These are phyloP conservation scores for Galerina marginata DNA, from an alignment of 768 basidiomycete genomes.

Conservation along the genomic window DNA sequence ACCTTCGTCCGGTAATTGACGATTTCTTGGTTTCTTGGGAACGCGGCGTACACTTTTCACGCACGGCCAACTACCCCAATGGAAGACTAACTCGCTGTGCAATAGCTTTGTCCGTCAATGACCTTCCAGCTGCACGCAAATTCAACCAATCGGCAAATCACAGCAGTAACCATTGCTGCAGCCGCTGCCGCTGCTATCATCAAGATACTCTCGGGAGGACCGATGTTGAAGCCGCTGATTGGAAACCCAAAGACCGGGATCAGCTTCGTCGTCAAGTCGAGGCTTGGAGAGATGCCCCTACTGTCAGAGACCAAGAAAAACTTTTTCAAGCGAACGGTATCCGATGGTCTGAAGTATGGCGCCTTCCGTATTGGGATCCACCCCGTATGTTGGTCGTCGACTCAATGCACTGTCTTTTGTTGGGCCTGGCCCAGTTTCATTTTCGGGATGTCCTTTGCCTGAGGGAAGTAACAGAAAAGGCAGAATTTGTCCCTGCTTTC, in stretches of 20 bases:
- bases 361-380: conserved; percentile 23
- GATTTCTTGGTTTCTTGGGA: conserved; percentile 23
- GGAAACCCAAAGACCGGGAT: background rate
- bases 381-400: conserved; percentile 22
- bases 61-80: conserved; percentile 9
- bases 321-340: background rate
- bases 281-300: background rate
- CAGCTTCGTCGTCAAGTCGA: background rate
- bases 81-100: conserved; percentile 6
- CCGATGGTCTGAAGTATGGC: conserved; percentile 21
- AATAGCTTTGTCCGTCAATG: conserved; percentile 5
- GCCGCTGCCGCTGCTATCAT: background rate
- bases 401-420: conserved; percentile 19
- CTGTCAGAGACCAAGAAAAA: background rate
- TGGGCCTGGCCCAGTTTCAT: conserved; percentile 27
- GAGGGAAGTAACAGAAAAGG: conserved; percentile 1
- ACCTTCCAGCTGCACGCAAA: conserved; percentile 20
- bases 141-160: conserved; percentile 4
- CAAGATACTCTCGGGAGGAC: background rate
- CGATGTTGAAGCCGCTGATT: background rate
- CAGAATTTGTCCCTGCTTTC: background rate
- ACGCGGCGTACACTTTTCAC: conserved; percentile 5
- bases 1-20: conserved; percentile 35
- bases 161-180: conserved; percentile 10
- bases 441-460: conserved; percentile 21